Evolutionary conservation across 2,329 filamentous ascomycete species (phyloP).

Genomic region (Ophidiomyces ophidiicola): DNA sequence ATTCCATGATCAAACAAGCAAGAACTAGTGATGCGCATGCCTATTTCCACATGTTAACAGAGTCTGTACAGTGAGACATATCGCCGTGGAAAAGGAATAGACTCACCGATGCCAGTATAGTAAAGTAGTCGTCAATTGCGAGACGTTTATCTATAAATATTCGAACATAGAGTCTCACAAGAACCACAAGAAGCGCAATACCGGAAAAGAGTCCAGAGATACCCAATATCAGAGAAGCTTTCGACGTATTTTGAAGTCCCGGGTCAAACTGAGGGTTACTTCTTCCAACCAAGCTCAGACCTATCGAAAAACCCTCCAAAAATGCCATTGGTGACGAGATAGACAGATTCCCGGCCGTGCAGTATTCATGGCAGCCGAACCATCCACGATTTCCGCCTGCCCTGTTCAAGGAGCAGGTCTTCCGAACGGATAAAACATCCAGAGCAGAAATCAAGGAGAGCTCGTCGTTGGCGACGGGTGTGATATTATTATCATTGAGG

Average conservation of each 20-base stretch:
- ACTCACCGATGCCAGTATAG: slow-evolving; percentile 13
- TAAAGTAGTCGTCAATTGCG: slow-evolving; percentile 13
- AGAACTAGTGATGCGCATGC: slow-evolving; percentile 20
- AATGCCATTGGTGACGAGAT: slow-evolving; percentile 6
- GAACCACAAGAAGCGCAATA: slow-evolving; percentile 11
- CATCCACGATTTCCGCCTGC: background rate
- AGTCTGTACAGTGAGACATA: background rate
- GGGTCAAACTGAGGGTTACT: slow-evolving; percentile 5
- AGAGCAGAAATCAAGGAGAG: no score
- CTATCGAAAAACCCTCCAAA: background rate
- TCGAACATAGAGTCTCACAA: slow-evolving; percentile 14
- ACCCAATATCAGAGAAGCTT: slow-evolving; percentile 12
- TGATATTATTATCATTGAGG: no score
- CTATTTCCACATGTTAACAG: slow-evolving; percentile 13
- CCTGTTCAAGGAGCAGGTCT: background rate
- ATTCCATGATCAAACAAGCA: slow-evolving; percentile 36
- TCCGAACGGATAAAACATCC: no score
- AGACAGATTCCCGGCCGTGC: slow-evolving; percentile 4
- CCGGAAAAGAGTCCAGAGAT: slow-evolving; percentile 14
- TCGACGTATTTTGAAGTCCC: background rate
- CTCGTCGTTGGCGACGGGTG: no score
- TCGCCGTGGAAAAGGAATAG: no score
- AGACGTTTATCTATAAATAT: slow-evolving; percentile 8
- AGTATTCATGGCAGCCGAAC: slow-evolving; percentile 4
- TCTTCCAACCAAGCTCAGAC: slow-evolving; percentile 1